Percentiles rank a stretch among this genome's conserved stretches.
These are phyloP conservation scores for Chalciporus piperatus DNA, from an alignment of 768 basidiomycete species.

Conservation along the genomic window DNA sequence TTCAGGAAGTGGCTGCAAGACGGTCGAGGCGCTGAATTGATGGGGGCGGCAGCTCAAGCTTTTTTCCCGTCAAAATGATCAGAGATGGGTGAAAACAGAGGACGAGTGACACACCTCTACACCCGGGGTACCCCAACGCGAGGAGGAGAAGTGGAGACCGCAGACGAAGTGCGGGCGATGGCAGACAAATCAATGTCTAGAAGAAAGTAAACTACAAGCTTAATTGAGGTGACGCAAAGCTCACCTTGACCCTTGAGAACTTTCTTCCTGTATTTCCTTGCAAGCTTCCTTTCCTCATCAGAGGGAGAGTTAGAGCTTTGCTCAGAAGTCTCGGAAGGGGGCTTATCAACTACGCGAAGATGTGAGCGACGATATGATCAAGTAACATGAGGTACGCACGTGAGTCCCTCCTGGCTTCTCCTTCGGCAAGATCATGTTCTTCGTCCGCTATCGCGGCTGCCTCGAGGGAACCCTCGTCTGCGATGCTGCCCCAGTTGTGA, in stretches of 20 bases:
- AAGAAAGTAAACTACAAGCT: constrained; percentile 2
- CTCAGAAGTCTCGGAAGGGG: constrained; percentile 31
- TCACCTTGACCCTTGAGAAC: constrained; percentile 62
- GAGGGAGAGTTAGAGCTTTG: constrained; percentile 45
- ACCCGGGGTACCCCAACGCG: constrained; percentile 9
- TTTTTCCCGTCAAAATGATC: too few relatives aligned
- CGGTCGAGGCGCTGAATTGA: too few relatives aligned
- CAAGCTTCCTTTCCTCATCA: constrained; percentile 64
- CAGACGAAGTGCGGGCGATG: constrained; percentile 82
- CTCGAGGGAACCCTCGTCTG: constrained; percentile 62
- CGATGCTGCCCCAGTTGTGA: constrained; percentile 82
- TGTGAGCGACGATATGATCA: constrained; percentile 9
- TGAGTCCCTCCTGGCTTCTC: constrained; percentile 18
- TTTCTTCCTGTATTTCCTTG: constrained; percentile 68
- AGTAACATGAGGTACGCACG: constrained; percentile 10
- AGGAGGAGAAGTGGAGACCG: constrained; percentile 56
- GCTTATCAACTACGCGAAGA: constrained; percentile 17
- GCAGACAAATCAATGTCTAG: constrained; percentile 59
- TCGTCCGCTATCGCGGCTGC: constrained; percentile 58
- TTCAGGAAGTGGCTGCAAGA: too few relatives aligned
- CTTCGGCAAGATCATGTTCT: constrained; percentile 41
- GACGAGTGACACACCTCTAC: constrained; percentile 16
- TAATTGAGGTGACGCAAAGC: background rate
- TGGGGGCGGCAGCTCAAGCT: too few relatives aligned
- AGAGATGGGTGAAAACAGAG: background rate